Percentiles rank a stretch among this genome's conserved stretches.
These are phyloP conservation scores for Pistacia vera DNA, from an alignment of 345 rosid genomes.

Conservation along the genomic window DNA sequence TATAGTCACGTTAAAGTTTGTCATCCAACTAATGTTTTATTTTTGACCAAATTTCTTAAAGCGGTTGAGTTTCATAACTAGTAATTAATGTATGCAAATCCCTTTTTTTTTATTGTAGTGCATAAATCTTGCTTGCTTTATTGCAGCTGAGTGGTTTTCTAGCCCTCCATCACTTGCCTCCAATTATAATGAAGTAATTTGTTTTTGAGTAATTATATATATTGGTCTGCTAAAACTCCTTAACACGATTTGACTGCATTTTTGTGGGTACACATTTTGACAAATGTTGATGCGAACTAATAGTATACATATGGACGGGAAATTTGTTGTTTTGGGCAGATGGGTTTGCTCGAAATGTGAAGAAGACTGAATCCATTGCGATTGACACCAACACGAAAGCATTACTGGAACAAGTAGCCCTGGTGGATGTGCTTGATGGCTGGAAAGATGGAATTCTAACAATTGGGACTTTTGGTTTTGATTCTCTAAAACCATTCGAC, in stretches of 20 bases:
- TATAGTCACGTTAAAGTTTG: background rate
- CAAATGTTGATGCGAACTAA: background rate
- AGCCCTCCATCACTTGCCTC: background rate
- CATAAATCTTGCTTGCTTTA: too few relatives aligned
- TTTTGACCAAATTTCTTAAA: too few relatives aligned
- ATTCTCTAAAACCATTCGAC: slow-evolving; percentile 45
- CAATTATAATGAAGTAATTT: background rate
- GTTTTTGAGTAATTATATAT: too few relatives aligned
- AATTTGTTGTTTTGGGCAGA: slow-evolving; percentile 28
- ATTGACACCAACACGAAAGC: slow-evolving; percentile 59
- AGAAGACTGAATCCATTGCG: slow-evolving; percentile 51
- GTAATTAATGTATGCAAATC: too few relatives aligned
- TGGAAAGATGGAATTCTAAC: slow-evolving; percentile 87
- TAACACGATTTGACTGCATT: background rate
- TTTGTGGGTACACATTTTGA: background rate
- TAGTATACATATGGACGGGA: background rate
- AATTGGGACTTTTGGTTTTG: slow-evolving; percentile 88
- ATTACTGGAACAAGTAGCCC: slow-evolving; percentile 64
- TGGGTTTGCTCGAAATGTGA: slow-evolving; percentile 47
- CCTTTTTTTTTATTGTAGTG: too few relatives aligned
- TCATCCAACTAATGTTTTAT: too few relatives aligned
- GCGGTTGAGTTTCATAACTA: too few relatives aligned
- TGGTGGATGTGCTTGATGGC: slow-evolving; percentile 69
- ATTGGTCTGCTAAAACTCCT: too few relatives aligned
- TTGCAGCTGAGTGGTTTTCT: background rate